Percentiles rank a stretch among this genome's conserved stretches.
These are phyloP conservation scores for Geotrichum ghanense DNA, from an alignment of 805 yeast genomes.

Conservation along the genomic window DNA sequence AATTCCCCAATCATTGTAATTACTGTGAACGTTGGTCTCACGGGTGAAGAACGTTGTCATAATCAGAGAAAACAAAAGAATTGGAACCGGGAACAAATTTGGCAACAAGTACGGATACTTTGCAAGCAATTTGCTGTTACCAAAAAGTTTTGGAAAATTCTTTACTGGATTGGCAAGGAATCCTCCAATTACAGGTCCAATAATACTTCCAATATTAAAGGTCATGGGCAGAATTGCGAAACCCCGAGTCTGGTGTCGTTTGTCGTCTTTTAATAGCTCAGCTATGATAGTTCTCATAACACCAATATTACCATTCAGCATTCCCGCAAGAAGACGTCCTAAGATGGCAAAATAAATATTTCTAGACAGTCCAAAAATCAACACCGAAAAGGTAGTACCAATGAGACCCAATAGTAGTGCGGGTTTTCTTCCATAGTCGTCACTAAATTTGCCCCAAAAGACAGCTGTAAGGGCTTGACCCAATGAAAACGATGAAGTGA, in stretches of 20 bases:
- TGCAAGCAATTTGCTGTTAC: conserved; percentile 15
- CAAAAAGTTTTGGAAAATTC: conserved; percentile 20
- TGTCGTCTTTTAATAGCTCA: conserved; percentile 39
- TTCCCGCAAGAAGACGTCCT: conserved; percentile 44
- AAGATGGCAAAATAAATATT: conserved; percentile 41
- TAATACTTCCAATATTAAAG: conserved; percentile 46
- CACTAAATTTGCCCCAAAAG: conserved; percentile 49
- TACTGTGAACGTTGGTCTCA: conserved; percentile 14
- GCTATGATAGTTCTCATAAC: conserved; percentile 54
- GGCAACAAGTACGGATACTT: conserved; percentile 41
- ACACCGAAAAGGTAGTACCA: conserved; percentile 39
- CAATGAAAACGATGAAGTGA: conserved; percentile 46
- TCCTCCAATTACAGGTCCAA: conserved; percentile 51
- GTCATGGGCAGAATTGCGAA: conserved; percentile 48
- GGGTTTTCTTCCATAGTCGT: conserved; percentile 43
- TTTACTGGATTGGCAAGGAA: conserved; percentile 36
- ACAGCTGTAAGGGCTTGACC: conserved; percentile 46
- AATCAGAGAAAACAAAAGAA: conserved; percentile 21
- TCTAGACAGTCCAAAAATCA: conserved; percentile 42
- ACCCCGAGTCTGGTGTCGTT: conserved; percentile 51
- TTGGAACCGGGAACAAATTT: conserved; percentile 33
- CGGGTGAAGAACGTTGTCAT: conserved; percentile 14
- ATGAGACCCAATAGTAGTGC: conserved; percentile 39
- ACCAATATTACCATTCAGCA: conserved; percentile 50
- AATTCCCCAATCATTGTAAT: conserved; percentile 12